Evolutionary conservation across 305 asterid species (phyloP).

Genomic region (Nicotiana rustica): DNA sequence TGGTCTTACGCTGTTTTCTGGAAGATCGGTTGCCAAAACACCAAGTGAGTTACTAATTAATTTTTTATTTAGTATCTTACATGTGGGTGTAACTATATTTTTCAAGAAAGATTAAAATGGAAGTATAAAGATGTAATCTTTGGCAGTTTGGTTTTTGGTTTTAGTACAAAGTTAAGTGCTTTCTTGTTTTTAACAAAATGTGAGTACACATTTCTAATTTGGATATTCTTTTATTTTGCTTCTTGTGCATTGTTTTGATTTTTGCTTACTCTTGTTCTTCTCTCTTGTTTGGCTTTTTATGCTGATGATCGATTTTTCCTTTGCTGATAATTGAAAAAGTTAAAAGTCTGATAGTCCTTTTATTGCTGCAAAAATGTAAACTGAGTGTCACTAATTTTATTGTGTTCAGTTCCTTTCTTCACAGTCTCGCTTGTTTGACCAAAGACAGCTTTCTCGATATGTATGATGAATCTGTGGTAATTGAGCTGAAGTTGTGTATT

Average conservation of each 20-base stretch:
- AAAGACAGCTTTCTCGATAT: constrained; percentile 1
- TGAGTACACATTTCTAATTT: neutral
- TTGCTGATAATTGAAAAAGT: constrained; percentile 32
- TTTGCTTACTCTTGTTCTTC: constrained; percentile 19
- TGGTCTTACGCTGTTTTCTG: constrained; percentile 99
- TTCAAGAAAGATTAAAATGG: constrained; percentile 25
- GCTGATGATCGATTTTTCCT: constrained; percentile 40
- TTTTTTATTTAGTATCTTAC: constrained; percentile 22
- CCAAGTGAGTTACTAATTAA: constrained; percentile 65
- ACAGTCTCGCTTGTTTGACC: constrained; percentile 46
- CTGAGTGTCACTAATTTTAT: constrained; percentile 45
- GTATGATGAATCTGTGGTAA: constrained; percentile 14
- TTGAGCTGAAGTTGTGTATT: constrained; percentile 22
- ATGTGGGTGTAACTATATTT: constrained; percentile 29
- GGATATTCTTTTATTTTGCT: constrained; percentile 33
- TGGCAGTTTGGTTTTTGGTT: constrained; percentile 13
- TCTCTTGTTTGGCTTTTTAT: constrained; percentile 47
- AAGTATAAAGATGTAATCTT: constrained; percentile 28
- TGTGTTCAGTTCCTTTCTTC: constrained; percentile 34
- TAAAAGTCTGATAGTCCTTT: constrained; percentile 39
- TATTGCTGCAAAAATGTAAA: constrained; percentile 43
- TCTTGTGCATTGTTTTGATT: constrained; percentile 39
- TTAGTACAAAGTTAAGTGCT: constrained; percentile 17
- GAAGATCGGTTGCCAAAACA: constrained; percentile 93
- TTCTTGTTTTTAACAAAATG: constrained; percentile 31